Conservation (phyloP, 176 grass and related monocot genomes). For the Tuctoria greenei region DNA sequence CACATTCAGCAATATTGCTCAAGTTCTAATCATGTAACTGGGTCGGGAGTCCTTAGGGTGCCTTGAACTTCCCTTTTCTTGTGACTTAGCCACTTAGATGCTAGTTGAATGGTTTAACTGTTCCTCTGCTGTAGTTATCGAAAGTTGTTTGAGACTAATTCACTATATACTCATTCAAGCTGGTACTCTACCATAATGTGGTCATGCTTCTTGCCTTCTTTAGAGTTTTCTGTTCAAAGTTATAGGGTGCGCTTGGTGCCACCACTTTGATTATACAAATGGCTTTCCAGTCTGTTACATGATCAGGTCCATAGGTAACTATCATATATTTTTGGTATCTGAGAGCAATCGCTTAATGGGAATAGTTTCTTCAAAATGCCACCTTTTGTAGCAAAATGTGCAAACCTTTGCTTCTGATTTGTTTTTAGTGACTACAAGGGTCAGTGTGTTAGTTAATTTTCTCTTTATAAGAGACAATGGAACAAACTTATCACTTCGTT, state of each 20-base stretch:
- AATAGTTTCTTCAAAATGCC: neutral
- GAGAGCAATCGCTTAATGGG: neutral
- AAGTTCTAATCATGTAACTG: neutral
- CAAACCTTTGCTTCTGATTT: no score
- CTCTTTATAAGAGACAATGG: neutral
- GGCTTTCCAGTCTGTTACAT: neutral
- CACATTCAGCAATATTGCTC: neutral
- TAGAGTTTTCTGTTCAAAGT: conserved; percentile 7
- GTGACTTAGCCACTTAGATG: neutral
- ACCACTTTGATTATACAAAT: neutral
- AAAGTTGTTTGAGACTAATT: neutral
- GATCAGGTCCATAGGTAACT: neutral
- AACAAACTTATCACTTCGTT: no score
- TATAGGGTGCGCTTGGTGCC: no score
- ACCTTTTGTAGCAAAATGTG: no score
- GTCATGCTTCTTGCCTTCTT: neutral
- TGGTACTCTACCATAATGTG: neutral
- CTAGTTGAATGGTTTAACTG: neutral
- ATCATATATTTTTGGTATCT: neutral
- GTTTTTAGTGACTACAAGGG: neutral
- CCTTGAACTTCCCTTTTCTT: neutral
- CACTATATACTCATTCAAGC: neutral
- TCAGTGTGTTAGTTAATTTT: conserved; percentile 1
- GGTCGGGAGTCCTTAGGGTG: neutral
- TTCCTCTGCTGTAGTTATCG: neutral